Base-by-base conservation (phyloP, 805 yeast genomes). In the Candida caryicola region DNA sequence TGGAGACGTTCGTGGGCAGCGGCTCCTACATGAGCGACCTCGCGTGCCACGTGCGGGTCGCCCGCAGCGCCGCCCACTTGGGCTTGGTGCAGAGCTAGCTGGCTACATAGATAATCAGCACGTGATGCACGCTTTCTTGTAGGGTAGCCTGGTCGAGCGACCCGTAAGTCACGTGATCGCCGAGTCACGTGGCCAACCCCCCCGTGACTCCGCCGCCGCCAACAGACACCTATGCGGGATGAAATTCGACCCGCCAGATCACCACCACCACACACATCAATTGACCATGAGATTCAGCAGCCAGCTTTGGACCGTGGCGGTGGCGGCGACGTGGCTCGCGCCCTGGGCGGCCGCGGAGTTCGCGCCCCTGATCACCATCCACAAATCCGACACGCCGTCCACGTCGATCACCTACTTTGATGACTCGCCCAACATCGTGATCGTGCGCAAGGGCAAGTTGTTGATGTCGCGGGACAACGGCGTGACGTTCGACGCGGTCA, bases 381-480 rank as follows among this genome's bases (percentile, higher is more conserved):
- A 32, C 17, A 37, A 41, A 15, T 34, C 48, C 25, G 37, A 43
- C 1, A 31, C 34, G 2, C 31, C 36, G 3, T 33, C 56, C 9
- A 17, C 23, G 3, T 52, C 43, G 17, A 40, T 55, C 5, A 25
- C 36, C 15, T 79, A 75, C 52, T 76, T 81, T 46, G 82, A 79
- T 45, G 85, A 80, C 49, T 72, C 83, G 0, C 50, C 73, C 0
- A 65, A 63, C n/a, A 41, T 77, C 3, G 35, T 80, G 19, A 50
- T 50, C 5, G 41, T 64, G 17, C 51, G 54, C 5, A 49, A 60
- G 1, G 30, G 40, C 1, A 43, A 36, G 2, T 37, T 77, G 1
- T 55, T 49, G 7, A 50, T 66, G 6, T 73, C 82, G 3, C 54
- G 48, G 9, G 73, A 81, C 50, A 71, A 76, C 50, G 88, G 87